Conservation (phyloP, 257 asterid species). For the Forsythia viridissima region DNA sequence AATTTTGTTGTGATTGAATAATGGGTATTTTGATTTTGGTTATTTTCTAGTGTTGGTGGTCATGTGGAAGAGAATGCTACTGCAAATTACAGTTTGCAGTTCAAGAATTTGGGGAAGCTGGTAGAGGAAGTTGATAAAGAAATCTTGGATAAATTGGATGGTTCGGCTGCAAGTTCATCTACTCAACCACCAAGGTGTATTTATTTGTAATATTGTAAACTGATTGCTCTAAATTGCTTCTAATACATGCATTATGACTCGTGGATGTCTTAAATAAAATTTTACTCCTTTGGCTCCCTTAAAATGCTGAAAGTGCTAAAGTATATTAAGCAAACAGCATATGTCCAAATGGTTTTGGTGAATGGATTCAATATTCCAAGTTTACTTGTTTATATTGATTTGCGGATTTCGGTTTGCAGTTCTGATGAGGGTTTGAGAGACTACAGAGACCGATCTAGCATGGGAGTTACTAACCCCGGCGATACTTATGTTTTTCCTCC, state of each 20-base stretch:
- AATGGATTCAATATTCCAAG: neutral
- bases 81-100: slow-evolving; percentile 52
- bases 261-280: neutral
- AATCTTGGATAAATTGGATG: slow-evolving; percentile 40
- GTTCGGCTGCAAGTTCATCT: slow-evolving; percentile 32
- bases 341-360: neutral
- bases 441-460: slow-evolving; percentile 27
- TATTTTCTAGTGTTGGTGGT: slow-evolving; percentile 47
- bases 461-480: slow-evolving; percentile 21
- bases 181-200: slow-evolving; percentile 42
- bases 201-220: neutral
- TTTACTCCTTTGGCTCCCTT: neutral
- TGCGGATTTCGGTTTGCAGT: slow-evolving; percentile 25
- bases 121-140: slow-evolving; percentile 44
- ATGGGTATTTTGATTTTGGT: neutral
- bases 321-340: neutral
- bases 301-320: neutral
- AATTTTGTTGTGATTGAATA: slow-evolving; percentile 1
- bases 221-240: neutral
- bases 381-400: slow-evolving; percentile 12
- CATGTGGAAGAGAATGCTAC: slow-evolving; percentile 47
- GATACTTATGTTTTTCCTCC: slow-evolving; percentile 26
- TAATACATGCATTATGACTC: neutral
- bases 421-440: slow-evolving; percentile 31
- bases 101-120: slow-evolving; percentile 69